phyloP scores from a whole-genome alignment of 148 eudicot species.

The Rhododendron williamsianum region DNA sequence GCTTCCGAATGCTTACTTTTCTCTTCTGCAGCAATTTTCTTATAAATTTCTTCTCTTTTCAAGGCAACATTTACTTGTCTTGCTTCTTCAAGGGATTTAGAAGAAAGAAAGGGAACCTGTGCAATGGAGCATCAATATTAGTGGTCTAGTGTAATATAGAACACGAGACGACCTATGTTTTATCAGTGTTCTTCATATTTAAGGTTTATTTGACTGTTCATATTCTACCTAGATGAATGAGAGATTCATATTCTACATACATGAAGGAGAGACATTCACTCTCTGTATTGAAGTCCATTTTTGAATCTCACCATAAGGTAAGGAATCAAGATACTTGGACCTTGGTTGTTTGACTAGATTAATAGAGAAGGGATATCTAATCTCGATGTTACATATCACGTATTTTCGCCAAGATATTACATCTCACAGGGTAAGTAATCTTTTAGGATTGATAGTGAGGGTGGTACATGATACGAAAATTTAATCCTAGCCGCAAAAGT shows the following conservation, averaged over 20 bases:
- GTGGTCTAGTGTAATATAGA: not conserved
- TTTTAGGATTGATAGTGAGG: not conserved
- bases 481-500: not conserved
- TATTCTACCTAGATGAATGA: not conserved
- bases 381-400: not conserved
- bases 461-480: not conserved
- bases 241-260: not conserved
- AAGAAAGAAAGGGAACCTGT: conserved; percentile 61
- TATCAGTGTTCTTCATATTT: not conserved
- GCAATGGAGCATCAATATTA: not conserved
- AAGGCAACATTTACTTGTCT: conserved; percentile 52
- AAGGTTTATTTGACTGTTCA: not conserved
- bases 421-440: not conserved
- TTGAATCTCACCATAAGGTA: not conserved
- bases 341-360: not conserved
- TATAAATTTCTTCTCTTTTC: conserved; percentile 55
- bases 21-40: conserved; percentile 59
- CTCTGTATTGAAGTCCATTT: not conserved
- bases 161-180: not conserved
- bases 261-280: not conserved
- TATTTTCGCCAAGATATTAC: not conserved
- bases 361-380: not conserved
- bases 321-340: not conserved
- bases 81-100: conserved; percentile 56
- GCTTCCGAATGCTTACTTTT: conserved; percentile 56